phyloP scores from a whole-genome alignment of 2,329 filamentous ascomycete species.

The Cladorrhinum sp. region DNA sequence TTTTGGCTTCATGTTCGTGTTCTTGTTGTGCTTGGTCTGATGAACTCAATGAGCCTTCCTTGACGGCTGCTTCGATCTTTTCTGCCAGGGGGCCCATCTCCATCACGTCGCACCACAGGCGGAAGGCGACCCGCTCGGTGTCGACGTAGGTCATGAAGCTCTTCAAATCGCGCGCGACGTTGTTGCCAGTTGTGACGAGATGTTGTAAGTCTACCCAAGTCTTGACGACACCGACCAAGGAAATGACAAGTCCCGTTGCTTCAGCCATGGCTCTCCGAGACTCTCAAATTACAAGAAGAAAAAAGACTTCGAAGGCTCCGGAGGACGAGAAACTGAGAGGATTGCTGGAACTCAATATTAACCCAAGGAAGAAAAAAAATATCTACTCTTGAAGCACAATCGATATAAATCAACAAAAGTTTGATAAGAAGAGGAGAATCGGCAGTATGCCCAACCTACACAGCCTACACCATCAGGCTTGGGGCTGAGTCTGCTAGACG shows the following conservation, averaged over 20 bases:
- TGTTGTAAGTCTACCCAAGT: not conserved
- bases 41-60: no score
- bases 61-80: not conserved
- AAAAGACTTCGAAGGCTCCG: no score
- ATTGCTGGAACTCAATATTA: no score
- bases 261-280: no score
- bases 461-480: not conserved
- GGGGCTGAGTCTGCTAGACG: not conserved
- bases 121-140: not conserved
- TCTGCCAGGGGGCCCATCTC: not conserved
- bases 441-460: not conserved
- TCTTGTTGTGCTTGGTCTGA: no score
- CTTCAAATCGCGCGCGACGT: not conserved
- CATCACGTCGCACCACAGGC: not conserved
- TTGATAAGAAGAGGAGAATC: not conserved
- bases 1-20: no score
- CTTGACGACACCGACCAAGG: not conserved
- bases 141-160: not conserved
- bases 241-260: not conserved
- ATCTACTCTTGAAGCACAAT: not conserved
- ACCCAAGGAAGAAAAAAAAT: no score
- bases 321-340: no score
- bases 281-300: no score
- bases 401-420: not conserved
- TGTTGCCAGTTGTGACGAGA: not conserved